Base-by-base conservation (phyloP, 352 stramenopile species). In the Pythium plurisporium region DNA sequence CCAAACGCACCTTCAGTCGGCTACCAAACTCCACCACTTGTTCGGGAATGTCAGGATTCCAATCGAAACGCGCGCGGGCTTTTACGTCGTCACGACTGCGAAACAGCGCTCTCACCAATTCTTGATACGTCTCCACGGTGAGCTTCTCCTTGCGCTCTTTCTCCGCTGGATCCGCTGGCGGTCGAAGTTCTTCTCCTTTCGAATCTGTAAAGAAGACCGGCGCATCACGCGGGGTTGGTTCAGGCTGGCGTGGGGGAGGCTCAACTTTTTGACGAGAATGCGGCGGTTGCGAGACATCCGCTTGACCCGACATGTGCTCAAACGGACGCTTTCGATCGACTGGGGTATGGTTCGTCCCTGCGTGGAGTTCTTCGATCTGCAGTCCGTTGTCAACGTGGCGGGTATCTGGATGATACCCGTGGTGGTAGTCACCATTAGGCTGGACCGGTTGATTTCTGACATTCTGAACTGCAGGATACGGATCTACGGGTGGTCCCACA, bases 81-180 rank as follows among this genome's bases (percentile, higher is more conserved):
- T 77, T 59, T 48, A 86, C 60, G 8, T 70, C 64, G 8, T 79
- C 52, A 33, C 55, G 65, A 63, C 86, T 66, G 37, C 62, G 62
- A 31, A 90, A 81, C 27, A 89, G 54, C 34, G 75, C 55, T n/a
- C 62, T 54, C 45, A 92, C 44, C 14, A 92, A 41, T 44, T 84
- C 71, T 40, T 88, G 72, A 46, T 92, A 92, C 25, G 65, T 59
- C 0, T 83, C 73, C 4, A 83, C 79, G 46, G 61, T 51, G 12
- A 34, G 70, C 72, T 29, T 66, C 55, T 53, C 81, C 67, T n/a
- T 72, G 50, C 6, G 64, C 46, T 55, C 68, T 51, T 62, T 81
- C 63, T 44, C 69, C 8, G 55, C 67, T 4, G 68, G 73, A 17
- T 61, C 33, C 19, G 54, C 54, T 3, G 46, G 23, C 26, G 61